Percentiles rank a stretch among this genome's conserved stretches.
These are phyloP conservation scores for Paspalum notatum DNA, from an alignment of 176 grass and related monocot species.

Conservation along the genomic window DNA sequence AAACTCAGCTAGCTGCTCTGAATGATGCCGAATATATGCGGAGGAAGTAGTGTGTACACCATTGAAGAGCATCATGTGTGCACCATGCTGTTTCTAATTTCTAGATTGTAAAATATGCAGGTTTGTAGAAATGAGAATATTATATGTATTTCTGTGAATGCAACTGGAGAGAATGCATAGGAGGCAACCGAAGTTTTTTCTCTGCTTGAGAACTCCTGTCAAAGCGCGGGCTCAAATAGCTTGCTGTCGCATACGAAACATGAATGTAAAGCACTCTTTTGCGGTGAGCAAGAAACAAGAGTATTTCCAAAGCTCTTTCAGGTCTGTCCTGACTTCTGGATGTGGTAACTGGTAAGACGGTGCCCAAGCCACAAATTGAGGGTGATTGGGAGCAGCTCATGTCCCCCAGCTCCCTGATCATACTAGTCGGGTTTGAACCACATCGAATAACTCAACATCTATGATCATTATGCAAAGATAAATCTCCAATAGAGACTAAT, in stretches of 20 bases:
- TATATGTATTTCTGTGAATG: not conserved
- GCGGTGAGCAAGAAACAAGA: not conserved
- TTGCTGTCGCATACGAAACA: not conserved
- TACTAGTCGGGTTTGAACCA: not conserved
- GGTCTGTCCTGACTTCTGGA: too few species aligned
- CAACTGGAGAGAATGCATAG: not conserved
- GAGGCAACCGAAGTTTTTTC: not conserved
- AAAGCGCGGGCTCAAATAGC: not conserved
- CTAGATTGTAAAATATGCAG: not conserved
- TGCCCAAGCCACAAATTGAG: not conserved
- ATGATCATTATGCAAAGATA: not conserved
- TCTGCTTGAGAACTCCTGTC: not conserved
- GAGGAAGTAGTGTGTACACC: not conserved
- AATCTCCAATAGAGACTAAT: too few species aligned
- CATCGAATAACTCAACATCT: not conserved
- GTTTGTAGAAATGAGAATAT: not conserved
- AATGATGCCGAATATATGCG: not conserved
- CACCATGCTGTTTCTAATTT: not conserved
- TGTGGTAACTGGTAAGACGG: not conserved
- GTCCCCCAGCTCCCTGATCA: not conserved
- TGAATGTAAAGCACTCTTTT: constrained; percentile 2
- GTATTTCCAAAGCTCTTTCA: not conserved
- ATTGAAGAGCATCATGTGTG: not conserved
- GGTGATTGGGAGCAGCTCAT: not conserved
- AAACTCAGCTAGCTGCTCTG: not conserved